Conservation (phyloP, 345 rosid genomes). For the Pistacia vera region DNA sequence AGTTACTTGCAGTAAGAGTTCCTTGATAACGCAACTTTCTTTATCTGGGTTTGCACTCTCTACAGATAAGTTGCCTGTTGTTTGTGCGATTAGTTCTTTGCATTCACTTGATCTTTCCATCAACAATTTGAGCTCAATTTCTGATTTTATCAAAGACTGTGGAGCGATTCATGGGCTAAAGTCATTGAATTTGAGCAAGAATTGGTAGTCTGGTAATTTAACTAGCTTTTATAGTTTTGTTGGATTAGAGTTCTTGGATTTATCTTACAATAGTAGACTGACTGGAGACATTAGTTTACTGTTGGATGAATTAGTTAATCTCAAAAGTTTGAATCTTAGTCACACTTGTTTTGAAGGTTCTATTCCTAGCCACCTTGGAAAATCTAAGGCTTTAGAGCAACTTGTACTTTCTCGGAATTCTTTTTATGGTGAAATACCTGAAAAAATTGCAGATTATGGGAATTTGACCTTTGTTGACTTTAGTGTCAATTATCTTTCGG, state of each 20-base stretch:
- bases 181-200: no score
- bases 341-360: no score
- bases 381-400: conserved; percentile 36
- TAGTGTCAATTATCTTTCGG: conserved; percentile 43
- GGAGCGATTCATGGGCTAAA: conserved; percentile 34
- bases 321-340: conserved; percentile 37
- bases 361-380: no score
- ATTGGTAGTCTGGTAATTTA: conserved; percentile 34
- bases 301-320: conserved; percentile 50
- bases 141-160: conserved; percentile 56
- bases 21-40: conserved; percentile 36
- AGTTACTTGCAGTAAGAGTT: conserved; percentile 47
- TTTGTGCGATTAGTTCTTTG: conserved; percentile 63
- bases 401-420: conserved; percentile 46
- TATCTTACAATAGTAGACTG: conserved; percentile 44
- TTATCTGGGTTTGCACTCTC: conserved; percentile 43
- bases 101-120: conserved; percentile 56
- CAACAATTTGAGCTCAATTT: conserved; percentile 51
- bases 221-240: conserved; percentile 41
- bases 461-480: conserved; percentile 57
- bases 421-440: conserved; percentile 55
- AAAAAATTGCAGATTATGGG: conserved; percentile 32
- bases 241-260: conserved; percentile 59
- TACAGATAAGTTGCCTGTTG: conserved; percentile 30
- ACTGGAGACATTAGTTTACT: conserved; percentile 33